Evolutionary conservation across 208 protist species (phyloP), one percentile per base, ranked within the genome.

Genomic region (Borovskyia barvae): DNA sequence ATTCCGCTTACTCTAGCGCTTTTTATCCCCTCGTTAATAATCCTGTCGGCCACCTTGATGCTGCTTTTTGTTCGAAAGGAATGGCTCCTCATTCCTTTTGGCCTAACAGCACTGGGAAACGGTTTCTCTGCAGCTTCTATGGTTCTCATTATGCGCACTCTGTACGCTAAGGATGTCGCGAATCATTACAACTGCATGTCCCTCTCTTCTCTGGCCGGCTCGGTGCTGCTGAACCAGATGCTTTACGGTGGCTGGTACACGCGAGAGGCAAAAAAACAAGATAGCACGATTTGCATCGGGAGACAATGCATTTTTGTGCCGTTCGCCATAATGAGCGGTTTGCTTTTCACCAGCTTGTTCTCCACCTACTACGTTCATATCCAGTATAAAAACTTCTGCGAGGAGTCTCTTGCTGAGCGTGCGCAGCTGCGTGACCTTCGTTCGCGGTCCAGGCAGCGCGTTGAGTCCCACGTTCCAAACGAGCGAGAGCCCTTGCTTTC

Each of bases 101-200:
- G 82, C 15, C 48, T 83, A 15, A 80, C 82, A 2, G 80, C 87
- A 2, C 48, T 93, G 6, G 76, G 67, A 6, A 90, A 85, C 74
- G 87, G 87, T 22, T 87, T 78, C 37, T 68, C 61, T 12, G 77
- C 84, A 1, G 83, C 87, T 0, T 70, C 75, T 1, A 63, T 78
- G n/a, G 81, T 92, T 30, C 76, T 94, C 29, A 81, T 91, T 19
- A 75, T 85, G 45, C 87, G 87, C 14, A 80, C 76, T 14, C 53
- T 92, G 8, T 94, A 88, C 66, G 74, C 72, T 5, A 86, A 82
- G 42, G 84, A 92, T 45, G 63, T 89, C 17, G 87, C 75, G 6
- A 89, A 85, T 42, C 84, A 90, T 56, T 94, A 92, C 47, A 91
- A 89, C 66, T 83, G 77, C 41, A 78, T 64, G 26, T 85, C 69